Conservation (phyloP, 31 red algal genomes). For the Porphyra umbilicalis region DNA sequence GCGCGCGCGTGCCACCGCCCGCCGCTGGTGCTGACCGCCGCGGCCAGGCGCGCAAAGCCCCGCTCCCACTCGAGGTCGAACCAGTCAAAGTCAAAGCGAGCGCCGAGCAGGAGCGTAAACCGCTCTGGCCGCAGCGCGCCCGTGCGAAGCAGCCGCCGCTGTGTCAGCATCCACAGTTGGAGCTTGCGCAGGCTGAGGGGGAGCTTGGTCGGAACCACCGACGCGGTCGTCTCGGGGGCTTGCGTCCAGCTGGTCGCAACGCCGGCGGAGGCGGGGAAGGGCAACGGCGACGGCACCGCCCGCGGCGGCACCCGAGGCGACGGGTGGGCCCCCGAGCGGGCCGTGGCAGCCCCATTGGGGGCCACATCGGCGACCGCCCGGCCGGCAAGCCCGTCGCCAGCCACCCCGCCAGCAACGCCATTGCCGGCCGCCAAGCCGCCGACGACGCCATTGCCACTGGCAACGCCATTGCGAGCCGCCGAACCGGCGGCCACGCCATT, state of each 20-base stretch:
- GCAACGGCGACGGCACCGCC: too few species aligned
- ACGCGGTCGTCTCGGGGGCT: background rate
- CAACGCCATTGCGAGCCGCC: too few species aligned
- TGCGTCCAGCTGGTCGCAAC: background rate
- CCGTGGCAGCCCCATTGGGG: too few species aligned
- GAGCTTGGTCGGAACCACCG: background rate
- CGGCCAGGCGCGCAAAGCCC: background rate
- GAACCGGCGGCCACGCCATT: background rate
- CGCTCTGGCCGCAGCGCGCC: background rate
- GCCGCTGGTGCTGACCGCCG: background rate
- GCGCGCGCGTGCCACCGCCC: background rate
- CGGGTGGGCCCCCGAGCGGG: too few species aligned
- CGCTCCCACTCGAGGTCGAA: slow-evolving; percentile 1
- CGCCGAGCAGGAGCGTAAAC: background rate
- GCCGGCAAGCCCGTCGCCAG: too few species aligned
- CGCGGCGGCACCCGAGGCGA: too few species aligned
- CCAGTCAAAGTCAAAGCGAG: background rate
- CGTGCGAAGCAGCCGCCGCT: background rate
- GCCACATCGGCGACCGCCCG: too few species aligned
- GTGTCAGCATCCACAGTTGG: background rate
- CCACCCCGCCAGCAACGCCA: too few species aligned
- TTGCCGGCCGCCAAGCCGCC: too few species aligned
- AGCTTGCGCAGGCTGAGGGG: background rate
- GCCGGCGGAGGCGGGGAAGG: too few species aligned
- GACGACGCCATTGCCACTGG: too few species aligned